These are phyloP conservation scores for Mycena capillaripes DNA, from an alignment of 768 basidiomycete genomes.

Conservation along the genomic window DNA sequence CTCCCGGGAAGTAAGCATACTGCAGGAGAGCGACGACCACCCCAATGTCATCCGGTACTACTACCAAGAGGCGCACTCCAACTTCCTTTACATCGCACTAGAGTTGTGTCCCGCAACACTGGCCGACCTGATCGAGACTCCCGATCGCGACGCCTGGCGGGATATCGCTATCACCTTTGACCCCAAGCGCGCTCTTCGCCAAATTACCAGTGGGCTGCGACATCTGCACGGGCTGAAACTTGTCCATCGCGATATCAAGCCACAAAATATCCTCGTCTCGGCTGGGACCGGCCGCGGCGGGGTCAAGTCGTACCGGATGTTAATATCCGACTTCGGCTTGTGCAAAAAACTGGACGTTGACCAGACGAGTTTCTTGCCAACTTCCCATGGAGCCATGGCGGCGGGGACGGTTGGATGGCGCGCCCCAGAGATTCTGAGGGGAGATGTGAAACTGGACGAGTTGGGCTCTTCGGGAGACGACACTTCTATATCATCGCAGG, in stretches of 20 bases:
- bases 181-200: conserved; percentile 87
- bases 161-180: conserved; percentile 86
- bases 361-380: conserved; percentile 96
- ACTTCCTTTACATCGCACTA: conserved; percentile 97
- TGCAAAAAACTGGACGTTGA: conserved; percentile 96
- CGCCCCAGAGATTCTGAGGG: conserved; percentile 94
- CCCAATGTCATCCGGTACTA: conserved; percentile 99
- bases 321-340: conserved; percentile 97
- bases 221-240: conserved; percentile 96
- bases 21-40: conserved; percentile 98
- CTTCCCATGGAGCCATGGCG: conserved; percentile 88
- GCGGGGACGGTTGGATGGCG: conserved; percentile 98
- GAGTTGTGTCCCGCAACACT: conserved; percentile 94
- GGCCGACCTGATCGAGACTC: conserved; percentile 87
- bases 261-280: conserved; percentile 96
- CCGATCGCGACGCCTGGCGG: conserved; percentile 75
- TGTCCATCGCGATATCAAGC: conserved; percentile 98
- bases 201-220: conserved; percentile 89
- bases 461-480: conserved; percentile 63
- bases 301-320: conserved; percentile 75
- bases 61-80: conserved; percentile 93
- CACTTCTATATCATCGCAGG: conserved; percentile 75
- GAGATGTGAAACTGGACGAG: conserved; percentile 94
- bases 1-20: conserved; percentile 90
- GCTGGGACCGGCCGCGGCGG: conserved; percentile 60